Conservation (phyloP, 2,329 filamentous ascomycete species). For the Cytospora schulzeri region DNA sequence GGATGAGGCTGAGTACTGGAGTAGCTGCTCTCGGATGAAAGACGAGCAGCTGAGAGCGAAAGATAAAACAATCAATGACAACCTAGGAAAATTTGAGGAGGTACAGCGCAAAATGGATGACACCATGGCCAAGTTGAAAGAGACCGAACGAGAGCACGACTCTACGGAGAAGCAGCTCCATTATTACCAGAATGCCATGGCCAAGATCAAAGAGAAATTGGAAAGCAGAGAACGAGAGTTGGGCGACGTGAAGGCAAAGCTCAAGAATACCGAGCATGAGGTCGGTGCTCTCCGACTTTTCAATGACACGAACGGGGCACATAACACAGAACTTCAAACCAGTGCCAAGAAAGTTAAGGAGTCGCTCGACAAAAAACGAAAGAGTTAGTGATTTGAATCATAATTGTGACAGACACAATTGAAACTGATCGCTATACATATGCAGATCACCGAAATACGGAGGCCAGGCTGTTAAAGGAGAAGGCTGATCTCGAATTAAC, state of each 20-base stretch:
- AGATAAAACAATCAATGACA: neutral
- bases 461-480: neutral
- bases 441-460: neutral
- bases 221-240: neutral
- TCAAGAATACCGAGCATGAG: neutral
- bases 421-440: neutral
- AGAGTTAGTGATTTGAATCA: neutral
- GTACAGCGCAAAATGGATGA: too few relatives aligned
- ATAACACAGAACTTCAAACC: neutral
- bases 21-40: neutral
- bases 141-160: neutral
- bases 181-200: neutral
- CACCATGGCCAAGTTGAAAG: neutral
- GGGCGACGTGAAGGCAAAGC: neutral
- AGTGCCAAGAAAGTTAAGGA: neutral
- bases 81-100: neutral
- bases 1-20: neutral
- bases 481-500: neutral
- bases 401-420: neutral
- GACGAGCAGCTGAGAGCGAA: neutral
- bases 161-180: too few relatives aligned
- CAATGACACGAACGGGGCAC: neutral
- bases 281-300: neutral
- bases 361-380: neutral
- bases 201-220: neutral